Percentiles rank a stretch among this genome's conserved stretches.
Evolutionary conservation across 805 yeast species (phyloP).

Genomic region (Kregervanrija pseudodelftensis): DNA sequence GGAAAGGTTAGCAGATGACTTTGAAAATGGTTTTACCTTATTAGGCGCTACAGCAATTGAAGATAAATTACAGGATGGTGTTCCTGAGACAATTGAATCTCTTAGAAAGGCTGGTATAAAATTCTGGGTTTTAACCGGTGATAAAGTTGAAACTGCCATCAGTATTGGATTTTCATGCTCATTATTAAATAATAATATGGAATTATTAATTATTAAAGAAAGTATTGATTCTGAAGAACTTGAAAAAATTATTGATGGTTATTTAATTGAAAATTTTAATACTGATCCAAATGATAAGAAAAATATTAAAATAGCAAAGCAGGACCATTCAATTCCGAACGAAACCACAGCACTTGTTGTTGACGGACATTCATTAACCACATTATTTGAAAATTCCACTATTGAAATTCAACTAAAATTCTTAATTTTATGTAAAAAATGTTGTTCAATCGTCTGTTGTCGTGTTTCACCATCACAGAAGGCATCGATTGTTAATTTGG

Average conservation of each 20-base stretch:
- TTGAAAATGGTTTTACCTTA: constrained; percentile 50
- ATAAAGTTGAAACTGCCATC: constrained; percentile 77
- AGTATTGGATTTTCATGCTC: constrained; percentile 79
- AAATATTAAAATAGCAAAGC: constrained; percentile 42
- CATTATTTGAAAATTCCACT: constrained; percentile 10
- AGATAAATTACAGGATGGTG: constrained; percentile 72
- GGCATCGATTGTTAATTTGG: constrained; percentile 65
- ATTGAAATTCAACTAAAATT: constrained; percentile 42
- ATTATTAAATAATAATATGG: constrained; percentile 60
- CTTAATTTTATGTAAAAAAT: constrained; percentile 64
- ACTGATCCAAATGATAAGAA: constrained; percentile 15
- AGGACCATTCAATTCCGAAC: constrained; percentile 59
- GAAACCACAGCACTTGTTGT: constrained; percentile 54
- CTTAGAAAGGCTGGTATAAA: constrained; percentile 69
- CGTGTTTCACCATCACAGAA: constrained; percentile 81
- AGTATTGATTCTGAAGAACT: constrained; percentile 17
- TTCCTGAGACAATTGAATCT: constrained; percentile 63
- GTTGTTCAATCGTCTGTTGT: constrained; percentile 75
- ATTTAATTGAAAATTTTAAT: constrained; percentile 16
- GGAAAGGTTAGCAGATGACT: constrained; percentile 47
- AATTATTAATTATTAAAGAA: constrained; percentile 49
- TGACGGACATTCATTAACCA: constrained; percentile 59
- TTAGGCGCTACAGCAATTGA: constrained; percentile 81
- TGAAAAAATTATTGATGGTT: constrained; percentile 6
- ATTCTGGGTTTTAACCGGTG: constrained; percentile 80